phyloP scores from a whole-genome alignment of 495 filamentous ascomycete genomes.

The Penicillium chermesinum region DNA sequence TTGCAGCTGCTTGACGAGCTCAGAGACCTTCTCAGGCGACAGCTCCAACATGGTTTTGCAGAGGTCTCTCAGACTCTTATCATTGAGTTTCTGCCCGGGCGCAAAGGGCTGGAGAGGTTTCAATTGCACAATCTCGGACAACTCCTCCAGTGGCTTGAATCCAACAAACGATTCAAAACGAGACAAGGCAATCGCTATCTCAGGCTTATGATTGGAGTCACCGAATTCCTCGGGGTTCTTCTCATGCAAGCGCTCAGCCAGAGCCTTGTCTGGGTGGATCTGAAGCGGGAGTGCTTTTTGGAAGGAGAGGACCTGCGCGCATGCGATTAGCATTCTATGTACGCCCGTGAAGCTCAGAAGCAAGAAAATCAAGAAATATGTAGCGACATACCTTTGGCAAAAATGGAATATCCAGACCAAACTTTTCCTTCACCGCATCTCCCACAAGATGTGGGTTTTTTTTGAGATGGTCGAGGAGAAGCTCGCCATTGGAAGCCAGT shows the following conservation, averaged over 20 bases:
- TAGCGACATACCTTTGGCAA: conserved; percentile 60
- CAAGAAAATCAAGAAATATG: no score
- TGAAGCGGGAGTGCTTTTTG: conserved; percentile 71
- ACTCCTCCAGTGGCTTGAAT: conserved; percentile 58
- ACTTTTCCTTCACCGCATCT: conserved; percentile 49
- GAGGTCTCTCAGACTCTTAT: conserved; percentile 52
- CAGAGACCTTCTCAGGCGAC: conserved; percentile 43
- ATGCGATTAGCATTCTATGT: neutral
- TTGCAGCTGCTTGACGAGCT: conserved; percentile 42
- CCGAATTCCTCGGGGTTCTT: conserved; percentile 59
- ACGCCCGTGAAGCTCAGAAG: no score
- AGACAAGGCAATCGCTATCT: conserved; percentile 66
- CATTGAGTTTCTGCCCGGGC: conserved; percentile 46
- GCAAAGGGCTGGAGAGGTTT: conserved; percentile 48
- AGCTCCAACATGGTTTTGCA: conserved; percentile 51
- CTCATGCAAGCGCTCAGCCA: conserved; percentile 57
- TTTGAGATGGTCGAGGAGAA: conserved; percentile 58
- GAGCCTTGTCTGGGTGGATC: conserved; percentile 63
- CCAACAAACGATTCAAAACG: conserved; percentile 71
- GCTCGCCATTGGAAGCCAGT: conserved; percentile 52
- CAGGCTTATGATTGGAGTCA: conserved; percentile 76
- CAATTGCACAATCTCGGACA: conserved; percentile 52
- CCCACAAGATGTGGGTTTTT: conserved; percentile 61
- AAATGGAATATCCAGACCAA: conserved; percentile 60
- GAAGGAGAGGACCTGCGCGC: conserved; percentile 59